phyloP scores from a whole-genome alignment of 116 monocot genomes.

The Dioscorea cayenensis region DNA sequence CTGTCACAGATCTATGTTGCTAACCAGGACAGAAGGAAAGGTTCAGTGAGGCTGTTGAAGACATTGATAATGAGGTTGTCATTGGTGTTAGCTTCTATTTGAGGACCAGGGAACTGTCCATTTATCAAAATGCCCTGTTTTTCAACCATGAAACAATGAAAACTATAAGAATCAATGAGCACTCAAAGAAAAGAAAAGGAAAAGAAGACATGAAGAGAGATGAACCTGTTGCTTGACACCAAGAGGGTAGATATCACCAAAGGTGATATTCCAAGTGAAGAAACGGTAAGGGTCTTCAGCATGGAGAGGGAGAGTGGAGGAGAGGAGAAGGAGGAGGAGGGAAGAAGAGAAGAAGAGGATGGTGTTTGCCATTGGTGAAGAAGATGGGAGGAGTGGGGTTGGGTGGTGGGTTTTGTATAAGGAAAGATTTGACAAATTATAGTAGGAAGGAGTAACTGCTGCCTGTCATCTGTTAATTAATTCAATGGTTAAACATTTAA shows the following conservation, averaged over 20 bases:
- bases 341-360: not conserved
- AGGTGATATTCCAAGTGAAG: constrained; percentile 25
- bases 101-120: constrained; percentile 79
- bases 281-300: constrained; percentile 20
- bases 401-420: too few species aligned
- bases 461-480: too few species aligned
- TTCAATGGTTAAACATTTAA: too few species aligned
- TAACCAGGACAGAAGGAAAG: constrained; percentile 79
- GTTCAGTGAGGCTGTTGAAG: constrained; percentile 52
- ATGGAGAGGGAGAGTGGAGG: not conserved
- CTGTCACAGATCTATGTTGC: not conserved
- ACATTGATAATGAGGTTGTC: constrained; percentile 83
- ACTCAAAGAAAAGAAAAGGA: not conserved
- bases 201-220: too few species aligned
- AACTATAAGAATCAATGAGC: not conserved
- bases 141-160: not conserved
- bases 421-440: too few species aligned
- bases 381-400: too few species aligned
- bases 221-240: constrained; percentile 17
- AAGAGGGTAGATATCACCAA: constrained; percentile 21
- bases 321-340: not conserved
- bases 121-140: constrained; percentile 84
- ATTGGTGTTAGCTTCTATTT: constrained; percentile 71
- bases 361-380: not conserved
- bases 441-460: too few species aligned